Base-by-base conservation (phyloP, 1,284 basidiomycete species). In the Sanguinoderma infundibulare region DNA sequence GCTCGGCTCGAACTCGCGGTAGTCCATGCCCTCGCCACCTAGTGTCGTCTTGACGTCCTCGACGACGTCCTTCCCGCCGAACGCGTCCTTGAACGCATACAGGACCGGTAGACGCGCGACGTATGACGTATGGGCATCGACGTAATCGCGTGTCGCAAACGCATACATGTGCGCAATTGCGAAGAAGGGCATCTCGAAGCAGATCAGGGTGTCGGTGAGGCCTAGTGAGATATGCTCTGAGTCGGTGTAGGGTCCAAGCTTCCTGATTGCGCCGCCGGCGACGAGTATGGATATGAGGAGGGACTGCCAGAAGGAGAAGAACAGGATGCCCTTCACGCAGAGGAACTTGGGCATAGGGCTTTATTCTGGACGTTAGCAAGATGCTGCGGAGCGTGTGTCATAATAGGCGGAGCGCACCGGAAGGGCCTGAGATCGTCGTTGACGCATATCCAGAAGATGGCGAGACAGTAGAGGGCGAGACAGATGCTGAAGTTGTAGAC, bases 231-330 rank as follows among this genome's bases (percentile, higher is more conserved):
- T 94, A 70, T 94, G 90, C 72, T 97, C 94, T n/a, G 82, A 81
- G 74, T 97, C 94, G 14, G 87, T 92, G 75, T 98, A 97, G 4
- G 93, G 92, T 2, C 95, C 94, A 40, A 96, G 87, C 53, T 83
- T 83, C 35, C 79, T 88, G 73, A 99, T 92, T 47, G 83, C 81
- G 1, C 90, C 86, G 0, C 91, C 81, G 1, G 95, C 91, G 42
- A 98, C 97, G 24, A 98, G 84, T 69, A 95, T 86, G 30, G 95
- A 96, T 56, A 99, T 88, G 47, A 75, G 85, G 47, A 98, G 87
- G 15, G 91, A 87, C 74, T 99, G 97, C 97, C 97, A 99, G 80
- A 99, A 99, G 0, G 92, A 96, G 77, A 98, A 97, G 82, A 98
- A 98, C 46, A 99, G 84, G 67, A 99, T 96, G 52, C 95, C 96